Evolutionary conservation across 495 filamentous ascomycete species (phyloP), one percentile per base, ranked within the genome.

Genomic region (Chaetomium cochliodes): DNA sequence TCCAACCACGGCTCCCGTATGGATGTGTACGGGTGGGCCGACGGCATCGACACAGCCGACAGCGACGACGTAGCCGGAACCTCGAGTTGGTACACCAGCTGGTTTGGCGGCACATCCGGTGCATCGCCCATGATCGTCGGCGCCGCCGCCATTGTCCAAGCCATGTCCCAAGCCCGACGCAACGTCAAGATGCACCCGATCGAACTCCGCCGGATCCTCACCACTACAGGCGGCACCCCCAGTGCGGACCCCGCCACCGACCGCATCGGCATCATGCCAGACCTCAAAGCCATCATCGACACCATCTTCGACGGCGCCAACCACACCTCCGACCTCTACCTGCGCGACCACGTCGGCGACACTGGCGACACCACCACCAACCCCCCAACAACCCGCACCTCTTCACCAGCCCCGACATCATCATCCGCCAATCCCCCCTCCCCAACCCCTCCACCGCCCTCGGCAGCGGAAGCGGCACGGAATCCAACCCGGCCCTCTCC

Each of bases 1-100:
- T 66, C 66, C 41, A 70, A 66, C 57, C 59, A 65, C 51, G 69
- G 69, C 5, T 58, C 47, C 2, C 69, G 69, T 0, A 61, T 70
- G 1, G 69, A 70, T 47, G 63, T 68, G 0, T 65, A 68, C 26
- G 58, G 50, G 0, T 70, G 69, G 69, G 63, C 49, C 5, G 60
- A 66, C 23, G 61, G 52, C 20, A 57, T 70, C 16, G 62, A 55
- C 44, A 70, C 69, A 4, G 44, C 69, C 2, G 47, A 52, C 39
- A 59, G 61, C 5, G 54, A 70, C 12, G 51, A 28, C 2, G 6
- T 30, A 2, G 26, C 33, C 0, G 55, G 41, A 18, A 28, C 28
- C 0, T 33, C 51, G 9, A 58, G 42, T 28, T 42, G 20, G 41
- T 70, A 67, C 49, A 70, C 65, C 0, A 26, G 42, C 9, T 28